Evolutionary conservation across 2,329 filamentous ascomycete species (phyloP), one percentile per base, ranked within the genome.

Genomic region (Penicillium sp.): DNA sequence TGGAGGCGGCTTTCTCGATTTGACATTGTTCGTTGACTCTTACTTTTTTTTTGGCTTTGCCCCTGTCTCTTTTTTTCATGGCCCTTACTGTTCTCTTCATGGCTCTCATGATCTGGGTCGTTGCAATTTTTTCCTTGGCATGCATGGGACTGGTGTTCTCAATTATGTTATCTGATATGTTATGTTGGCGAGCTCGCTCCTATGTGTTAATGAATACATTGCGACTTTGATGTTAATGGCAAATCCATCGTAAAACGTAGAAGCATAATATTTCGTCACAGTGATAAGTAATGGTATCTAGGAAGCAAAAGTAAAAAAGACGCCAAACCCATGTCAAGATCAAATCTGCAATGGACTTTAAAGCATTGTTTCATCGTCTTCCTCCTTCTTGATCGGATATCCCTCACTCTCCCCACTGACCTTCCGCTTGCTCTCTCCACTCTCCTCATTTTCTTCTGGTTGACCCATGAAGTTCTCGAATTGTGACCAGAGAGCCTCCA

Each of bases 391-490:
- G 27, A 19, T 59, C 33, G 19, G 50, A 29, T 46, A 50, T 8
- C 47, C 63, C n/a, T 69, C 66, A 19, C 55, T 68, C 50, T 63
- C 60, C 1, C 60, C 66, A 44, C 64, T 68, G 10, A 67, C 67
- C 21, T 73, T 68, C 26, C 60, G 60, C 50, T 72, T 72, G 11
- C 44, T 57, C 49, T 62, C 61, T 35, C 68, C 67, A 57, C 66
- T 68, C 23, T 75, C 72, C 19, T 67, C 69, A 27, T 72, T 67
- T 53, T 74, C 75, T 33, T 75, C 73, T 13, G 78, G 77, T 55
- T 89, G 91, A 9, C 86, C 91, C 93, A 97, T 98, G 67, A 98
- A 93, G 65, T 88, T 90, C 78, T 99, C 95, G 71, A 99, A 98
- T 69, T 96, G 92, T 39, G 91, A 96, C 95, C 95, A 99, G 16